Percentiles rank a stretch among this genome's conserved stretches.
Conservation (phyloP, 331 rosid species). For the Rhamnella rubrinervis region DNA sequence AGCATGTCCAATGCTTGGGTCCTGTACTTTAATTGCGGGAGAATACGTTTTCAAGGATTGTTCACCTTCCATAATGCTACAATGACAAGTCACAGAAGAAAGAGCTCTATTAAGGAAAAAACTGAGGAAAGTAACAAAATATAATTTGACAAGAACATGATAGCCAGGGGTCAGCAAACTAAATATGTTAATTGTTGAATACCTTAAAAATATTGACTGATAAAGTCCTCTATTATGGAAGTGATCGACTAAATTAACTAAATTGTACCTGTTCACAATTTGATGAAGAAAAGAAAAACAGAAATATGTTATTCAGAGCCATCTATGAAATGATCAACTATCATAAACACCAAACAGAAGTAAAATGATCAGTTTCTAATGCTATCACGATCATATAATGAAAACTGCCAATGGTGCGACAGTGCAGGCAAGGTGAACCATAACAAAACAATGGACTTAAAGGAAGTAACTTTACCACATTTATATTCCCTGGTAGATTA, state of each 20-base stretch:
- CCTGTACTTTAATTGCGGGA: conserved; percentile 69
- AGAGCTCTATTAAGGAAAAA: neutral
- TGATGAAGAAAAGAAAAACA: neutral
- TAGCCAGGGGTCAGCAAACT: conserved; percentile 14
- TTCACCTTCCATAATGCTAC: conserved; percentile 96
- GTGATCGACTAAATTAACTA: conserved; percentile 71
- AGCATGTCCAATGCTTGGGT: conserved; percentile 47
- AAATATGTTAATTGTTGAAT: conserved; percentile 15
- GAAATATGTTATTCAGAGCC: conserved; percentile 15
- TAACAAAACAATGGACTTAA: too few relatives aligned
- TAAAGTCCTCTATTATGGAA: conserved; percentile 78
- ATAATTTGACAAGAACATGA: neutral
- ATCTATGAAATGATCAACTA: conserved; percentile 20
- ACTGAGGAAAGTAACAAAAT: neutral
- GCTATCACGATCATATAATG: neutral
- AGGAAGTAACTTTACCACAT: too few relatives aligned
- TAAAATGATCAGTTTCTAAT: conserved; percentile 5
- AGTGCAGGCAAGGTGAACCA: neutral
- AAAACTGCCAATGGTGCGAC: neutral
- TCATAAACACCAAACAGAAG: conserved; percentile 22
- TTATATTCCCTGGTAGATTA: too few relatives aligned
- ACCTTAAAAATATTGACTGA: conserved; percentile 88
- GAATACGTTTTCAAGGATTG: conserved; percentile 63
- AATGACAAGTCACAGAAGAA: conserved; percentile 12
- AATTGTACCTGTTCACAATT: conserved; percentile 66